A percentile compares a stretch with the other conserved stretches of the same genome.
Conservation (phyloP, 2,329 filamentous ascomycete species). For the Hyphodiscus sp. region DNA sequence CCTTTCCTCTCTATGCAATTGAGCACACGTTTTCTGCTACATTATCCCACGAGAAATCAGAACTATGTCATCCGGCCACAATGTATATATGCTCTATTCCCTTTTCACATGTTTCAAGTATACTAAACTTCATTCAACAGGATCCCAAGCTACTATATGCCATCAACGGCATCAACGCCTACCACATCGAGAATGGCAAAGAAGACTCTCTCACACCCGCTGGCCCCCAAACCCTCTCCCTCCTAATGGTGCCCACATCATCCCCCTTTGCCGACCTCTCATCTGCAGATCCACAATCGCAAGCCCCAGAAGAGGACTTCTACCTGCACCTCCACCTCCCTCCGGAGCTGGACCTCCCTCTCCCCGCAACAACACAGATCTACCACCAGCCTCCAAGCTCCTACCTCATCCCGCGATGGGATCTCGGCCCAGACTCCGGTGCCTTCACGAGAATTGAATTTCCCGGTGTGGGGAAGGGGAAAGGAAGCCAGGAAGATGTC, state of each 20-base stretch:
- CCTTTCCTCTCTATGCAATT: neutral
- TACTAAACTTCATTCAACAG: constrained; percentile 18
- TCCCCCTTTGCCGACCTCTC: constrained; percentile 55
- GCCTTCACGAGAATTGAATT: constrained; percentile 94
- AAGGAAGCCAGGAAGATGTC: constrained; percentile 79
- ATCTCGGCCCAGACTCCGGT: constrained; percentile 78
- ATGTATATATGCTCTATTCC: constrained; percentile 24
- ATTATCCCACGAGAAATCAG: neutral
- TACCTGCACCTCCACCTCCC: constrained; percentile 94
- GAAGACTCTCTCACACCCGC: constrained; percentile 77
- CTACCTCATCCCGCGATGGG: constrained; percentile 94
- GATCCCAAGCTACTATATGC: constrained; percentile 63
- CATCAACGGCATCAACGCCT: constrained; percentile 82
- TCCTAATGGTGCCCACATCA: constrained; percentile 92
- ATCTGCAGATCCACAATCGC: constrained; percentile 47
- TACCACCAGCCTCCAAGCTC: constrained; percentile 90
- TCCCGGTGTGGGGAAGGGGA: constrained; percentile 62
- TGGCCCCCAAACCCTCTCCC: constrained; percentile 82
- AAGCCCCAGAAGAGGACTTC: constrained; percentile 76
- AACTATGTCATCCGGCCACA: constrained; percentile 26
- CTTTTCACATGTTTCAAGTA: neutral
- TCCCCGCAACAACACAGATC: constrained; percentile 94
- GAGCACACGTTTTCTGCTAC: neutral
- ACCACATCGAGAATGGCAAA: constrained; percentile 82
- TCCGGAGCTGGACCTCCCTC: constrained; percentile 85